phyloP scores from a whole-genome alignment of 495 filamentous ascomycete species.

The Melanomma pulvis-pyrius region DNA sequence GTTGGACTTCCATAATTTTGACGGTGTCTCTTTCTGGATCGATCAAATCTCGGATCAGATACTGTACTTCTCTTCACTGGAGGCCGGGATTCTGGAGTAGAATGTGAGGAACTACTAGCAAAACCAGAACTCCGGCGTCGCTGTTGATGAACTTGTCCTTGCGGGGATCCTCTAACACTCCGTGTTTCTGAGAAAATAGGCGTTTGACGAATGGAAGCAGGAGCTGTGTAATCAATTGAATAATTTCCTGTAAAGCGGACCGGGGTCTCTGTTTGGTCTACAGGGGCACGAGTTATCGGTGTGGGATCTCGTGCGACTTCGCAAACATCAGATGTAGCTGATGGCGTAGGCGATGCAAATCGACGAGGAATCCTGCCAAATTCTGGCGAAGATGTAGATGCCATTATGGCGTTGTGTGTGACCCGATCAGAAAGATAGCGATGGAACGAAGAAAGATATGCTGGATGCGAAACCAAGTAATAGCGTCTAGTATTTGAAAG shows the following conservation, averaged over 20 bases:
- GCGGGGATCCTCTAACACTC: not conserved
- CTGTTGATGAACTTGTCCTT: not conserved
- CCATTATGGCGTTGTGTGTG: not conserved
- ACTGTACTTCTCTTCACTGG: not conserved
- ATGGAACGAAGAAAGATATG: not conserved
- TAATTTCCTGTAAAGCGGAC: not conserved
- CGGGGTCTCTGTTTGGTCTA: not conserved
- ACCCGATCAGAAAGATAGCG: not conserved
- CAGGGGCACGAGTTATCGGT: not conserved
- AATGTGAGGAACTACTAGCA: not conserved
- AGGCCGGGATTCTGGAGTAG: not conserved
- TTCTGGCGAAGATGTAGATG: not conserved
- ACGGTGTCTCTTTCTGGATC: not conserved
- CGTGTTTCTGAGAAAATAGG: not conserved
- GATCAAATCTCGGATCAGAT: constrained; percentile 6
- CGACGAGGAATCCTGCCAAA: not conserved
- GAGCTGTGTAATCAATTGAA: not conserved
- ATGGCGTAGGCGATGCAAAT: not conserved
- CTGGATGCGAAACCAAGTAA: not conserved
- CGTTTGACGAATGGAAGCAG: not conserved
- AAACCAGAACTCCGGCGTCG: not conserved
- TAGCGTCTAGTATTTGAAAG: not conserved
- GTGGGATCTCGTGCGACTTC: not conserved
- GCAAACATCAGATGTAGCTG: not conserved
- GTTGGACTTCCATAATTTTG: constrained; percentile 1